A percentile compares a stretch with the other conserved stretches of the same genome.
These are phyloP conservation scores for Cryptosporidium parvum DNA, from an alignment of 169 alveolate genomes.

Conservation along the genomic window DNA sequence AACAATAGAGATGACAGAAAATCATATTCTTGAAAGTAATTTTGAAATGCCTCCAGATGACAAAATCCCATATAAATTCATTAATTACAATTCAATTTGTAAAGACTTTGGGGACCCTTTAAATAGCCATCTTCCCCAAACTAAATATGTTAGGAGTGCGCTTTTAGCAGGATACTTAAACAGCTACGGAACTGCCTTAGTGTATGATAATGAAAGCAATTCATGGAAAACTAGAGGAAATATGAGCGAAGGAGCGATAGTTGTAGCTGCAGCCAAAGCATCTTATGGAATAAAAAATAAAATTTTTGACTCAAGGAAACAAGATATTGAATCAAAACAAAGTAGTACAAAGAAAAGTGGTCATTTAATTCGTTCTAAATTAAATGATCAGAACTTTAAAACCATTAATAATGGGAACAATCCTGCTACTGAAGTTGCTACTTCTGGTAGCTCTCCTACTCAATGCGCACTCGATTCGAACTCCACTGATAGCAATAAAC, in stretches of 20 bases:
- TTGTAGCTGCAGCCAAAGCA: conserved; percentile 91
- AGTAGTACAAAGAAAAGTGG: not conserved
- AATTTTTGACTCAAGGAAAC: not conserved
- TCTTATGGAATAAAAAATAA: conserved; percentile 79
- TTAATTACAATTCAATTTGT: conserved; percentile 62
- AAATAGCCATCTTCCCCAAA: conserved; percentile 29
- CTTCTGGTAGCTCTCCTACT: conserved; percentile 70
- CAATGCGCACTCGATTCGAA: not conserved
- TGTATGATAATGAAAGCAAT: conserved; percentile 79
- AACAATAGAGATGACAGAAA: conserved; percentile 41
- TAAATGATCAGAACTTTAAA: not conserved
- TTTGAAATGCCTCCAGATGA: not conserved
- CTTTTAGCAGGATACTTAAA: conserved; percentile 88
- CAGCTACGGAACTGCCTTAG: conserved; percentile 86
- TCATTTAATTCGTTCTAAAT: conserved; percentile 1
- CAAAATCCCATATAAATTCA: conserved; percentile 1
- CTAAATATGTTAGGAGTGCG: conserved; percentile 81
- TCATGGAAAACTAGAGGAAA: conserved; percentile 86
- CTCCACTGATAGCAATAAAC: conserved; percentile 12
- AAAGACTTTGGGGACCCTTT: conserved; percentile 65
- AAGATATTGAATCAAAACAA: conserved; percentile 7
- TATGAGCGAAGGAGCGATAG: conserved; percentile 92
- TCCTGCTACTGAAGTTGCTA: conserved; percentile 10
- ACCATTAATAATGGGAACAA: not conserved
- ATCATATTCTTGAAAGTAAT: not conserved